Base-by-base conservation (phyloP, 352 stramenopile genomes). In the Saprolegnia parasitica region DNA sequence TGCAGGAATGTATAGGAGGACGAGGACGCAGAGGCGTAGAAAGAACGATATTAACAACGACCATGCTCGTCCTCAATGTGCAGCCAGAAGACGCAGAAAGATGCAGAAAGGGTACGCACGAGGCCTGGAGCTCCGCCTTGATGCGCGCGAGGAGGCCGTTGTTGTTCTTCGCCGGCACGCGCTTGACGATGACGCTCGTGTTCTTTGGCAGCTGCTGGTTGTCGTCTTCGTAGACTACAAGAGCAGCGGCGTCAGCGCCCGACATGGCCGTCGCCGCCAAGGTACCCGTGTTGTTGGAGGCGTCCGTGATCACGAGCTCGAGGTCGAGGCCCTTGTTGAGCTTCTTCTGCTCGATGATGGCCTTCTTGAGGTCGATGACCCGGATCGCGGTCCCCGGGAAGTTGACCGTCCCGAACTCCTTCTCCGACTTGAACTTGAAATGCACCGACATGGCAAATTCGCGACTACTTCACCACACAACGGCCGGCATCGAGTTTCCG, bases 271-370 rank as follows among this genome's bases (percentile, higher is more conserved):
- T 32, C 62, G 24, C 20, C n/a, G 49, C 20, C 4, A 10, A 77
- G 35, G 18, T 62, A 81, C 76, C 76, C 68, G 96, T 93, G 65
- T 90, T 90, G 65, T 89, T 97, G 72, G 97, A 87, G 42, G 90
- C 89, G 74, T 97, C 92, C 21, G 89, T 95, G 74, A 97, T 94
- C 0, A 95, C 86, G 3, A 97, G 79, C 64, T 97, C 90, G 62
- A 97, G 96, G 71, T 97, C 90, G 50, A 97, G 81, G 0, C 90
- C 90, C 65, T 97, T 97, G 68, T 86, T 85, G 26, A 97, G 81
- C 65, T 96, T 95, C 77, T 97, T 97, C 74, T 96, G 91, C 56
- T 97, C 90, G 50, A 97, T 91, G 68, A 97, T 97, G 35, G 89
- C 89, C 71, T 95, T 91, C 78, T 97, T 96, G n/a, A 97, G 78